Conservation (phyloP, 805 yeast species). For the Ogataea trehaloabstinens region DNA sequence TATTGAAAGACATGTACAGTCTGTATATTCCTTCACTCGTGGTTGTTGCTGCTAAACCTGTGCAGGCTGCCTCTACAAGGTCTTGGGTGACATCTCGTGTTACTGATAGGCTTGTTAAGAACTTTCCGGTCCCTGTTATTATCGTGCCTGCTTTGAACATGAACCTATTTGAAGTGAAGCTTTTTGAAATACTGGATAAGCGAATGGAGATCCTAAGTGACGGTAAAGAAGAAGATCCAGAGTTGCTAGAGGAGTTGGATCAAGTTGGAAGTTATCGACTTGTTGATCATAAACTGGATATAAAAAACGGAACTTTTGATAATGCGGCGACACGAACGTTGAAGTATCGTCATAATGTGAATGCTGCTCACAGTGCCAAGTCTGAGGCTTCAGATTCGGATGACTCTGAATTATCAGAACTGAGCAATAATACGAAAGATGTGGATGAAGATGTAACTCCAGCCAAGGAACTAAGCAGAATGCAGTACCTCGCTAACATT, state of each 20-base stretch:
- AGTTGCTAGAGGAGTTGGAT: slow-evolving; percentile 21
- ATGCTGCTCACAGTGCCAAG: no score
- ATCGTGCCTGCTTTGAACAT: slow-evolving; percentile 62
- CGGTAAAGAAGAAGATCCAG: slow-evolving; percentile 15
- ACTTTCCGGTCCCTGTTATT: slow-evolving; percentile 63
- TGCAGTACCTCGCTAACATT: slow-evolving; percentile 25
- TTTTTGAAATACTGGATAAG: slow-evolving; percentile 36
- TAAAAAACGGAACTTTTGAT: slow-evolving; percentile 13
- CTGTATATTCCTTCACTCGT: slow-evolving; percentile 62
- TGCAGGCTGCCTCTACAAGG: slow-evolving; percentile 46
- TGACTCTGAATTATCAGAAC: slow-evolving; percentile 5
- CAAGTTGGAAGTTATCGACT: slow-evolving; percentile 25
- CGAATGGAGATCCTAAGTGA: slow-evolving; percentile 13
- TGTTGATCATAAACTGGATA: slow-evolving; percentile 23
- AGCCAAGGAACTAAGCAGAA: slow-evolving; percentile 21
- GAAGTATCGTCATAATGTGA: background rate
- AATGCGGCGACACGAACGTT: slow-evolving; percentile 2
- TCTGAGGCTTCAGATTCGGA: slow-evolving; percentile 5
- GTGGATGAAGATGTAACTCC: slow-evolving; percentile 16
- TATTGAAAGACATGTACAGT: slow-evolving; percentile 56
- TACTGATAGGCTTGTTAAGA: slow-evolving; percentile 62
- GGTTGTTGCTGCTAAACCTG: slow-evolving; percentile 53
- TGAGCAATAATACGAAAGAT: slow-evolving; percentile 9
- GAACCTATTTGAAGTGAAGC: slow-evolving; percentile 46
- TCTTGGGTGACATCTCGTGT: slow-evolving; percentile 63